Evolutionary conservation across 495 filamentous ascomycete species (phyloP), one percentile per base, ranked within the genome.

Genomic region (Aspergillus bridgeri): DNA sequence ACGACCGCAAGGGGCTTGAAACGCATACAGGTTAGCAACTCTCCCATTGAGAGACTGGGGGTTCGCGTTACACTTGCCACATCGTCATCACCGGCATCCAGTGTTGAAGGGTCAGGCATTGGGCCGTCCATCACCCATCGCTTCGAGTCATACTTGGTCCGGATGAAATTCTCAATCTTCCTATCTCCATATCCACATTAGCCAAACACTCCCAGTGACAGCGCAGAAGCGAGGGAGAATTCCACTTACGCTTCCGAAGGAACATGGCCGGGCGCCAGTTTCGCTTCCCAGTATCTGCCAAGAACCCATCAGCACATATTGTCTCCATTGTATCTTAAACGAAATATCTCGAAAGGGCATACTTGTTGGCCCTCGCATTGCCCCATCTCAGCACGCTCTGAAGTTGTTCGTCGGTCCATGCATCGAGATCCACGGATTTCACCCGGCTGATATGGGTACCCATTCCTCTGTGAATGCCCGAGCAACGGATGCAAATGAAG

Each of bases 121-220:
- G 81, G 83, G 3, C 95, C 94, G 57, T 98, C 95, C 93, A 97
- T 96, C 2, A 92, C 89, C 94, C 94, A 98, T 74, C 95, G 81
- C 79, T 96, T 98, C 8, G 91, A 87, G 65, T 98, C 94, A 71
- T 98, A 98, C 73, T 98, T 98, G 38, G 94, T 98, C 45, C 95
- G 85, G 60, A 98, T 96, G 63, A 98, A 98, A 74, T 97, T 98
- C 80, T 98, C 94, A 60, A 98, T 98, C 78, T 98, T 98, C 46
- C 85, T 87, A 48, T 56, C 21, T 6, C 15, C 42, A 38, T 7
- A 17, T 11, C 3, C 19, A 6, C 21, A 29, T 61, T 43, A 69
- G 56, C 29, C 29, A 57, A 24, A 63, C 51, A 23, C 53, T 42
- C 25, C 18, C 22, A 33, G 22, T 9, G 23, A 23, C n/a, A 46